Conservation (phyloP, 176 grass and related monocot species). For the Oryza longistaminata region DNA sequence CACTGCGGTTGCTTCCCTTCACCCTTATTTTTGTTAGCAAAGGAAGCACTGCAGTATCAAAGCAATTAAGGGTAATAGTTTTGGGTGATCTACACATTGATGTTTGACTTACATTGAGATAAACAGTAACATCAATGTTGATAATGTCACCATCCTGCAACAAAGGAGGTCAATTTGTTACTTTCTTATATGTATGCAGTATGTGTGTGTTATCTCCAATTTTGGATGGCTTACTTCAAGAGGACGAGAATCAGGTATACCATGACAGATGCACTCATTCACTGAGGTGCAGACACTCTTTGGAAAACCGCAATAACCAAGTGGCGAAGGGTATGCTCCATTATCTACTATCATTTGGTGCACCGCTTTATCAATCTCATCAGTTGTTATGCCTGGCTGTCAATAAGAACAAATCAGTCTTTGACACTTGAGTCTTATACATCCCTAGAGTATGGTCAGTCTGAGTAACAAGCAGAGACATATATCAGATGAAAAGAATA, state of each 20-base stretch:
- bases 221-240: conserved; percentile 67
- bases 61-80: neutral
- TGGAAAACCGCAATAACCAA: conserved; percentile 88
- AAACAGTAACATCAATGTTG: conserved; percentile 97
- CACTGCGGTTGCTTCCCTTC: neutral
- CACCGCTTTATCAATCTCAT: conserved; percentile 95
- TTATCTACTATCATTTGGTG: conserved; percentile 94
- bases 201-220: neutral
- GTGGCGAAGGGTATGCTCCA: conserved; percentile 91
- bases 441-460: neutral
- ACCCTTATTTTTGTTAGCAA: neutral
- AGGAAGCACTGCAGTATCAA: neutral
- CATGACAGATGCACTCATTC: conserved; percentile 98
- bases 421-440: conserved; percentile 22
- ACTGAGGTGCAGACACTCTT: conserved; percentile 96
- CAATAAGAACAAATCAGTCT: conserved; percentile 48
- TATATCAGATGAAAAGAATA: conserved; percentile 29
- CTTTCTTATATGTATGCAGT: neutral
- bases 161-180: conserved; percentile 31
- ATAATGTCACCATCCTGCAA: conserved; percentile 95
- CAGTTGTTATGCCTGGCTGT: conserved; percentile 91
- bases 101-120: conserved; percentile 76
- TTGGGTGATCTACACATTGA: conserved; percentile 10
- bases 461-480: conserved; percentile 16
- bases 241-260: conserved; percentile 88